Percentiles rank a stretch among this genome's conserved stretches.
phyloP scores from a whole-genome alignment of 805 yeast species.

The Cyberlindnera samutprakarnensis region DNA sequence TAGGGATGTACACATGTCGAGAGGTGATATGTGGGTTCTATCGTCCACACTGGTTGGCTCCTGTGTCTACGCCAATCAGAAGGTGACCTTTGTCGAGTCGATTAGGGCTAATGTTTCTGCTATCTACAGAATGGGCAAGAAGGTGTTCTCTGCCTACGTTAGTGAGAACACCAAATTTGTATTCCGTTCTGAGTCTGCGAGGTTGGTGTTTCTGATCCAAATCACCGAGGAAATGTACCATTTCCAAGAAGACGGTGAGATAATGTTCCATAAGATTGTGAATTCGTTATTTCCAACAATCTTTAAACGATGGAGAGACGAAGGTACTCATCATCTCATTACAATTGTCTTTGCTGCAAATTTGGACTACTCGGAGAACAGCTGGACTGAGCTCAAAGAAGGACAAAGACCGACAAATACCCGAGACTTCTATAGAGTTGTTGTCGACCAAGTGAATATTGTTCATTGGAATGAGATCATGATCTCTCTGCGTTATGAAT shows the following conservation, averaged over 20 bases:
- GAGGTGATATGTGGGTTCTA: constrained; percentile 92
- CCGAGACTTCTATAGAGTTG: constrained; percentile 82
- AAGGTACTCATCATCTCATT: constrained; percentile 84
- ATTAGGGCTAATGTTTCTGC: constrained; percentile 59
- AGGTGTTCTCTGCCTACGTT: constrained; percentile 67
- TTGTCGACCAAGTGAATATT: constrained; percentile 88
- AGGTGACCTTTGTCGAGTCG: constrained; percentile 51
- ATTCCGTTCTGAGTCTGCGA: constrained; percentile 87
- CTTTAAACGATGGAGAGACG: constrained; percentile 79
- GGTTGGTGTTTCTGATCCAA: constrained; percentile 75
- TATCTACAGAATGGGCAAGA: constrained; percentile 57
- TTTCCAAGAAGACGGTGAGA: constrained; percentile 94
- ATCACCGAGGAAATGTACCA: constrained; percentile 97
- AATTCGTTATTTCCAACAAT: constrained; percentile 89
- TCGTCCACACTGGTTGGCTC: constrained; percentile 52
- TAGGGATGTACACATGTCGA: constrained; percentile 70
- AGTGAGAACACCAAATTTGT: constrained; percentile 71
- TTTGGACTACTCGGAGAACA: constrained; percentile 45
- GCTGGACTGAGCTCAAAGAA: constrained; percentile 51
- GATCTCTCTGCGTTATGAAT: constrained; percentile 80
- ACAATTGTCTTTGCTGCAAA: constrained; percentile 83
- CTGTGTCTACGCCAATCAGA: constrained; percentile 63
- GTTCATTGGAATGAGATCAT: constrained; percentile 87
- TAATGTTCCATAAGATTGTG: constrained; percentile 84
- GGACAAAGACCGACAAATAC: constrained; percentile 69